A percentile compares a stretch with the other conserved stretches of the same genome.
These are phyloP conservation scores for Ceratocystis cubensis DNA, from an alignment of 2,329 filamentous ascomycete species.

Conservation along the genomic window DNA sequence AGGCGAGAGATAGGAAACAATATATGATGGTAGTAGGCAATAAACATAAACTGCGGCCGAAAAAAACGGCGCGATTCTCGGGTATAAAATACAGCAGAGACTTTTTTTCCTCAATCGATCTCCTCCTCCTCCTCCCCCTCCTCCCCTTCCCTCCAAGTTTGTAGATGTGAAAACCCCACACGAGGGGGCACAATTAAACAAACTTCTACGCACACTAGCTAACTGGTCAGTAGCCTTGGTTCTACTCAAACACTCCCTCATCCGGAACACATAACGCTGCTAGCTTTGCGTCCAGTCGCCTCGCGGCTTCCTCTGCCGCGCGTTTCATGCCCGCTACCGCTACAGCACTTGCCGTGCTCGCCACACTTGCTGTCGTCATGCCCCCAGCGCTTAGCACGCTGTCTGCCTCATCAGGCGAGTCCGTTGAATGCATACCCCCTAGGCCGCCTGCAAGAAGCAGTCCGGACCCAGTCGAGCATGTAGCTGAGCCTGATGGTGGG, in stretches of 20 bases:
- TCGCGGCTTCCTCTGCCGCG: conserved; percentile 46
- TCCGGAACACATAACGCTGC: conserved; percentile 41
- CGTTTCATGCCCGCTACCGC: conserved; percentile 41
- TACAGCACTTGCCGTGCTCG: conserved; percentile 32
- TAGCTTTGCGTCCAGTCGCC: conserved; percentile 49
- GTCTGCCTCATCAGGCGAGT: conserved; percentile 34
- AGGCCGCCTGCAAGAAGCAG: conserved; percentile 24
- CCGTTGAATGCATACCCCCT: conserved; percentile 23
- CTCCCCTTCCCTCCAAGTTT: no score
- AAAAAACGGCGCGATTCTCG: background rate
- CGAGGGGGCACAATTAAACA: no score
- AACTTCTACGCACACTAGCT: no score
- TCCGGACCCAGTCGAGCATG: conserved; percentile 23
- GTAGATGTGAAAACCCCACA: no score
- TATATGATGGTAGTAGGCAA: background rate
- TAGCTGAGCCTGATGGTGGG: conserved; percentile 12
- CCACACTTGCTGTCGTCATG: conserved; percentile 33
- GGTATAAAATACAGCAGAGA: conserved; percentile 12
- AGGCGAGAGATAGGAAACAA: background rate
- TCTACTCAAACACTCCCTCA: conserved; percentile 33
- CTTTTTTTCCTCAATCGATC: background rate
- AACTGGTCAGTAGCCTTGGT: no score
- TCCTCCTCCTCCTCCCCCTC: background rate
- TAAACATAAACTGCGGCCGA: background rate
- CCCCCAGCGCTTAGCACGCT: conserved; percentile 37